These are phyloP conservation scores for Phytopythium boreale DNA, from an alignment of 352 stramenopile genomes.

Conservation along the genomic window DNA sequence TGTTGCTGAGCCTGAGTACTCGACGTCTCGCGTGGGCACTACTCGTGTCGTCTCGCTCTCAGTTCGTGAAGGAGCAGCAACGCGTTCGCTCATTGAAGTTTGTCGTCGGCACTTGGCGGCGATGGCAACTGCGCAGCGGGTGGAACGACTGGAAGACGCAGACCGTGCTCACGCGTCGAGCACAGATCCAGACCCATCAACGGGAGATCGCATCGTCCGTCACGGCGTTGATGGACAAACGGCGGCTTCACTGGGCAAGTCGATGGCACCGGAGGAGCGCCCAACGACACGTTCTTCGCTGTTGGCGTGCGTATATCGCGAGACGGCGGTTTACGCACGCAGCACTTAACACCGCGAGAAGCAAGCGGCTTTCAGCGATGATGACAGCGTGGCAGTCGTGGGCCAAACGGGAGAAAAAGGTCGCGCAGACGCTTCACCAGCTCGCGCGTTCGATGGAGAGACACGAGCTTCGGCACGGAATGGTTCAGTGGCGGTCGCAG, in stretches of 20 bases:
- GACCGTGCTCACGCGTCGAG: background rate
- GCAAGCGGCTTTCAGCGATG: background rate
- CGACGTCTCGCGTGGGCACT: background rate
- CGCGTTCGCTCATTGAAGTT: background rate
- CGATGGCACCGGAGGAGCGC: background rate
- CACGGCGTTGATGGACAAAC: background rate
- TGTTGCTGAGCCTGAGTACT: background rate
- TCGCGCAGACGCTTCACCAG: background rate
- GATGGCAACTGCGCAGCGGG: background rate
- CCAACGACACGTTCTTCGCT: background rate
- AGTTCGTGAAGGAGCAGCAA: background rate
- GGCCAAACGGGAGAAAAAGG: background rate
- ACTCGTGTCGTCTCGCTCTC: background rate
- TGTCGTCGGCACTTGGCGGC: background rate
- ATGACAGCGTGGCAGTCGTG: background rate
- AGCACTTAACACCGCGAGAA: background rate
- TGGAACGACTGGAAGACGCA: slow-evolving; percentile 4
- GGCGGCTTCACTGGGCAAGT: background rate
- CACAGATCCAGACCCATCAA: background rate
- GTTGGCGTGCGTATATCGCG: background rate
- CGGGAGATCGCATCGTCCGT: background rate
- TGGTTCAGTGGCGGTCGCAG: background rate
- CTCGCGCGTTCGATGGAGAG: background rate
- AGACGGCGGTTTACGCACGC: background rate
- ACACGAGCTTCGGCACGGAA: background rate